Percentiles rank a stretch among this genome's conserved stretches.
Evolutionary conservation across 306 rosid genomes (phyloP).

Genomic region (Ammopiptanthus mongolicus): DNA sequence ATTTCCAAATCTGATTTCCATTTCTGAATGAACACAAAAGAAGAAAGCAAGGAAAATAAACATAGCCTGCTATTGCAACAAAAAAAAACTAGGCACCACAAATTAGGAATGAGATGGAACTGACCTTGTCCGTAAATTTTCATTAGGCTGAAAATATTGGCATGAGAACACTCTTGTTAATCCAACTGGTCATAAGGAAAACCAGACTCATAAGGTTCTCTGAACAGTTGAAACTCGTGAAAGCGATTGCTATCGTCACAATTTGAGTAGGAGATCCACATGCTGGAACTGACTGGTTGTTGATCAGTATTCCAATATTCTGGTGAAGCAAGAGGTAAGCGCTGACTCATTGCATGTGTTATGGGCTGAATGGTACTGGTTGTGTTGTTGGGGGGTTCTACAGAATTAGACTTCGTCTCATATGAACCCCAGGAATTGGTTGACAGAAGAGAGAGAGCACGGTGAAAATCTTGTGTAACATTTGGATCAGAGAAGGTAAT

Average conservation of each 20-base stretch:
- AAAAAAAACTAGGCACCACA: neutral
- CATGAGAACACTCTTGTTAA: neutral
- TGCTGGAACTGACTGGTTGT: conserved; percentile 12
- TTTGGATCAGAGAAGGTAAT: conserved; percentile 35
- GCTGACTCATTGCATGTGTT: conserved; percentile 25
- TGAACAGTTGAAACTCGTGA: conserved; percentile 48
- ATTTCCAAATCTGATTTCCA: neutral
- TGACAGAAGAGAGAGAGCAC: conserved; percentile 99
- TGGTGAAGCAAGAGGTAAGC: conserved; percentile 37
- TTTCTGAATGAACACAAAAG: neutral
- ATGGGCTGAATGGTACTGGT: conserved; percentile 26
- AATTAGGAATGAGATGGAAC: neutral
- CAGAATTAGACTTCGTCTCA: conserved; percentile 35
- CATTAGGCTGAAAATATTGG: neutral
- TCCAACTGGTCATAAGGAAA: conserved; percentile 37
- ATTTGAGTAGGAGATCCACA: conserved; percentile 25
- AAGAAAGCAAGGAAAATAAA: neutral
- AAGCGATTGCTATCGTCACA: conserved; percentile 27
- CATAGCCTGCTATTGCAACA: neutral
- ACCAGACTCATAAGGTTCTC: conserved; percentile 37
- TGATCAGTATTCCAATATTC: conserved; percentile 45
- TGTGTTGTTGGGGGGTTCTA: conserved; percentile 23
- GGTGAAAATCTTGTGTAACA: conserved; percentile 43
- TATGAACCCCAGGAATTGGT: conserved; percentile 48
- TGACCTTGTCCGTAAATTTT: conserved; percentile 7